Base-by-base conservation (phyloP, 1,139 yeast species). In the Sugiyamaella grinbergsii region DNA sequence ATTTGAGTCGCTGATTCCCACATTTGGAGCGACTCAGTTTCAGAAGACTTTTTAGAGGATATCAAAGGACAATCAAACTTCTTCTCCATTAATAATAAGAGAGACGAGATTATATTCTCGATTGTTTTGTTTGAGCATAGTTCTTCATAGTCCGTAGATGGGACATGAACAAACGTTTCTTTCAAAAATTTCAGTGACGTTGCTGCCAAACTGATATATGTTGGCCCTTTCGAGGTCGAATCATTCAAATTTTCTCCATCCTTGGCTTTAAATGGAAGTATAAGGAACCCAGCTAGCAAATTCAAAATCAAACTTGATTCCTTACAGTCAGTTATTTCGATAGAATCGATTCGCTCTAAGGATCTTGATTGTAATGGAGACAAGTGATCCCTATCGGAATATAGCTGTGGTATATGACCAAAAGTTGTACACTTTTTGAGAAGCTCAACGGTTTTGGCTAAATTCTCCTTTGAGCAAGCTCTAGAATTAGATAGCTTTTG, bases 151-250 rank as follows among this genome's bases (percentile, higher is more conserved):
- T 74, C 72, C 0, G 53, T 54, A 29, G 22, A 15, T 8, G 19
- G 7, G 5, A 39, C 26, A 0, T 59, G 51, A 0, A 61, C 57
- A 15, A 85, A 53, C 34, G 74, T 73, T 0, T 57, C 57, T 3
- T 64, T 60, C 23, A 87, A 61, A 6, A 78, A 58, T 10, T 66
- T 68, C 49, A 82, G 70, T 0, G 87, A 74, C 24, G 68, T 62
- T 50, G 75, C 75, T 57, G 93, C 79, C 2, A 85, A 69, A 0
- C 89, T 81, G 33, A 82, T 75, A 62, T 84, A 89, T 0, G 89
- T 77, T 1, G 95, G 93, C 24, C 79, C 72, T 53, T 80, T 80
- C 8, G 53, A 36, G 8, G 71, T 32, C 7, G 38, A 18, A 20
- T 43, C 51, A 11, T 43, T 38, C n/a, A 29, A 24, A 15, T 28